Evolutionary conservation across 139 green algal genomes (phyloP).

Genomic region (Eudorina sp.): DNA sequence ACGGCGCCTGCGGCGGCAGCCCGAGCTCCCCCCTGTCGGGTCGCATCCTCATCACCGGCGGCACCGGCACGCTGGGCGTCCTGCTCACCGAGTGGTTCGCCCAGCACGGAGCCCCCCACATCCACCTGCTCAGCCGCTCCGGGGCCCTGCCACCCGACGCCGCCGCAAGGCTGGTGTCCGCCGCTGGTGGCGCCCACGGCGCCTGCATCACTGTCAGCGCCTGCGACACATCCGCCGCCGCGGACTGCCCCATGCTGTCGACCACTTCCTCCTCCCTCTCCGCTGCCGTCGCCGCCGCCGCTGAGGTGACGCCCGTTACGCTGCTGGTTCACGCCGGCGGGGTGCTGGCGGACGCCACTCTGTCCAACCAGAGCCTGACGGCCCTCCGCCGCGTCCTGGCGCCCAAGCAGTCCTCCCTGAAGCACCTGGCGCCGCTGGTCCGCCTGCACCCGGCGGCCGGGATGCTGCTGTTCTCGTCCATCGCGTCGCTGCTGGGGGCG

Average conservation of each 20-base stretch:
- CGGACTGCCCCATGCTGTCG: neutral
- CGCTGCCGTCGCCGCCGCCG: neutral
- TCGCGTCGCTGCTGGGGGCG: conserved; percentile 77
- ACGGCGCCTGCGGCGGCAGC: neutral
- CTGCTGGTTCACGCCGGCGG: conserved; percentile 82
- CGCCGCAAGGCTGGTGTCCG: neutral
- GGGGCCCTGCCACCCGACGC: conserved; percentile 1
- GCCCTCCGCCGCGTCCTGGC: conserved; percentile 62
- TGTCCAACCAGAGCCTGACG: conserved; percentile 70
- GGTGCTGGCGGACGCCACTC: conserved; percentile 78
- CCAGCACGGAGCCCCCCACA: conserved; percentile 17
- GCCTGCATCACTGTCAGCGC: conserved; percentile 11
- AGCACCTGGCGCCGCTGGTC: neutral
- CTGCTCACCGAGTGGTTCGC: conserved; percentile 71
- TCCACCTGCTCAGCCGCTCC: conserved; percentile 42
- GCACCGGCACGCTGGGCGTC: conserved; percentile 73
- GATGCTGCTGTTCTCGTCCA: conserved; percentile 80
- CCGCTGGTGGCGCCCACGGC: neutral
- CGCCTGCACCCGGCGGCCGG: conserved; percentile 28
- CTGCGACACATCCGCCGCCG: neutral
- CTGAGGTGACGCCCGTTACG: neutral
- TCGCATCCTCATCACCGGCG: conserved; percentile 71
- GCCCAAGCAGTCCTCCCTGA: conserved; percentile 58
- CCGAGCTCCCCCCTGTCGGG: neutral
- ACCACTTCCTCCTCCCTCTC: too few relatives aligned